Conservation (phyloP, 169 alveolate species). For the Plasmodium fragile region DNA sequence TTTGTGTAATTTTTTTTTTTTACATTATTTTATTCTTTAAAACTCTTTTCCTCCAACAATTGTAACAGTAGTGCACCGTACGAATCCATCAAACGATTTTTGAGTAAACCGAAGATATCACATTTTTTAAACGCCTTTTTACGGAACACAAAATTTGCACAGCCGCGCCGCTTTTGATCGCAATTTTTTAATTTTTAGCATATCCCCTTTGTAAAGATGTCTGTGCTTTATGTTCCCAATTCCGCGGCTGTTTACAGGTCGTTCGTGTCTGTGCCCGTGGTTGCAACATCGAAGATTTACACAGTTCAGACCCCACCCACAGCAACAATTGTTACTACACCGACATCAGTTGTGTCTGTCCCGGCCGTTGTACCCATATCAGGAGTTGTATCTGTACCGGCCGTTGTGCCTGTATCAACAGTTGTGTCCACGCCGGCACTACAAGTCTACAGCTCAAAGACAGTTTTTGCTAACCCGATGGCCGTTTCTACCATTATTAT, state of each 20-base stretch:
- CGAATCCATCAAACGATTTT: not conserved
- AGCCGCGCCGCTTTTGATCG: not conserved
- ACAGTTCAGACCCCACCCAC: slow-evolving; percentile 10
- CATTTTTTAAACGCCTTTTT: not conserved
- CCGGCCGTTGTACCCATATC: slow-evolving; percentile 10
- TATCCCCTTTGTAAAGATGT: slow-evolving; percentile 31
- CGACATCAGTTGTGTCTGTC: not conserved
- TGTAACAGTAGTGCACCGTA: not conserved
- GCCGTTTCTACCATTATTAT: slow-evolving; percentile 37
- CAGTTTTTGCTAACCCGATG: slow-evolving; percentile 25
- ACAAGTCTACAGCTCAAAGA: slow-evolving; percentile 10
- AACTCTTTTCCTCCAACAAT: not conserved
- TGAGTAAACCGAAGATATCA: not conserved
- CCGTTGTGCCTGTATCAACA: slow-evolving; percentile 16
- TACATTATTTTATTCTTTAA: not conserved
- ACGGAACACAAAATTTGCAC: not conserved
- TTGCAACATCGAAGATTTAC: slow-evolving; percentile 24
- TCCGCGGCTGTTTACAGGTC: slow-evolving; percentile 24
- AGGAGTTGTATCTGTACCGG: not conserved
- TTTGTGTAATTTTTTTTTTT: not conserved
- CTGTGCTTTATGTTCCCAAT: slow-evolving; percentile 43
- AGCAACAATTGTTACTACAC: slow-evolving; percentile 5
- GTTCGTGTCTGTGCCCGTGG: slow-evolving; percentile 43
- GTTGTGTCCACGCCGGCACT: slow-evolving; percentile 32
- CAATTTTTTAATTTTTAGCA: not conserved